phyloP scores from a whole-genome alignment of 208 protist genomes.

The Trypanosoma vivax region DNA sequence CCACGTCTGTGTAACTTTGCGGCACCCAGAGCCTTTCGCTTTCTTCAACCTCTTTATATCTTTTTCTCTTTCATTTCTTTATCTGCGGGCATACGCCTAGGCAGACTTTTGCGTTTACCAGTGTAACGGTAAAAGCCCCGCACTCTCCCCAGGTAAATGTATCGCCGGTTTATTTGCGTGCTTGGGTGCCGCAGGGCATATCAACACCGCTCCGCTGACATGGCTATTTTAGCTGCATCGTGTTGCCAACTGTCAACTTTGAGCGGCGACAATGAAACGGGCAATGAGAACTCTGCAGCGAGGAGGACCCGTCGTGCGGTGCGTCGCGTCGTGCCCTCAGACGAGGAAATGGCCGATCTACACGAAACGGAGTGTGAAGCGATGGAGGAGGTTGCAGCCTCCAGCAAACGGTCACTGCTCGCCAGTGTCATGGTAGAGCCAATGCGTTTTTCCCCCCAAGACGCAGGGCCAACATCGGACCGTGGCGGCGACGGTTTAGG shows the following conservation, averaged over 20 bases:
- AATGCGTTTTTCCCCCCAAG: conserved; percentile 1
- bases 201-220: no score
- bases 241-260: background rate
- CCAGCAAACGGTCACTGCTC: background rate
- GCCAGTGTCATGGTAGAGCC: conserved; percentile 5
- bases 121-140: no score
- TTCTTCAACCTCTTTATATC: no score
- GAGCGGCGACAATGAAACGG: background rate
- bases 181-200: no score
- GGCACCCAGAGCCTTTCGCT: no score
- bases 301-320: background rate
- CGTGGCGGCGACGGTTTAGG: background rate
- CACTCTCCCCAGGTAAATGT: no score
- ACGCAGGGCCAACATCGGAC: background rate
- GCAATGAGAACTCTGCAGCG: background rate
- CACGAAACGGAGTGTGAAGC: background rate
- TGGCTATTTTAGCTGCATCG: background rate
- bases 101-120: no score
- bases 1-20: no score
- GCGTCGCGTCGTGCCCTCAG: conserved; percentile 7
- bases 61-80: no score
- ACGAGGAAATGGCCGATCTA: conserved; percentile 19
- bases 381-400: background rate
- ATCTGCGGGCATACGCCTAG: no score
- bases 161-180: no score